Percentiles rank a stretch among this genome's conserved stretches.
Evolutionary conservation across 2,329 filamentous ascomycete genomes (phyloP).

Genomic region (Fusarium nodosum): DNA sequence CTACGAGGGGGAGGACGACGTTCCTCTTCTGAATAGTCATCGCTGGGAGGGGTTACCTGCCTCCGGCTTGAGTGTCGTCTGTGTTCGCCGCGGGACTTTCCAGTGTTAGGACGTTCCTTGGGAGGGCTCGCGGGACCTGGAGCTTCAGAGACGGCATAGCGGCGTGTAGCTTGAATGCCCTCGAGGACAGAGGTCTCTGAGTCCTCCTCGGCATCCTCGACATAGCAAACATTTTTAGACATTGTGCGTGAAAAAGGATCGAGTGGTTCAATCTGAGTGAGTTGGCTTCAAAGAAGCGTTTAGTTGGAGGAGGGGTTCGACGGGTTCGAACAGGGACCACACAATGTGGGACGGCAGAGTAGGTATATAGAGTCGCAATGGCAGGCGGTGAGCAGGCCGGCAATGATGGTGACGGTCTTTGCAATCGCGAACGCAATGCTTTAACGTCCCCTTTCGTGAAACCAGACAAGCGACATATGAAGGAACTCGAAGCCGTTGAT

Average conservation of each 20-base stretch:
- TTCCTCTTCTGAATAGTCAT: slow-evolving; percentile 59
- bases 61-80: slow-evolving; percentile 52
- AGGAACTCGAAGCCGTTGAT: slow-evolving; percentile 24
- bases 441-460: slow-evolving; percentile 46
- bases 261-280: slow-evolving; percentile 41
- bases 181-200: slow-evolving; percentile 59
- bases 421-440: slow-evolving; percentile 45
- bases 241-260: slow-evolving; percentile 54
- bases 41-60: slow-evolving; percentile 54
- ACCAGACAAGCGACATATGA: slow-evolving; percentile 45
- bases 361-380: slow-evolving; percentile 43
- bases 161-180: slow-evolving; percentile 57
- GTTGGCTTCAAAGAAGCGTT: slow-evolving; percentile 43
- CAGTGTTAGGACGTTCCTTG: slow-evolving; percentile 66
- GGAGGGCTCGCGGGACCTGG: slow-evolving; percentile 58
- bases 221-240: slow-evolving; percentile 60
- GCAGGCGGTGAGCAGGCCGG: slow-evolving; percentile 41
- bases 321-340: slow-evolving; percentile 49
- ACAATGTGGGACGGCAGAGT: slow-evolving; percentile 49
- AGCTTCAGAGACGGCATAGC: slow-evolving; percentile 64
- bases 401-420: slow-evolving; percentile 24
- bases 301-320: slow-evolving; percentile 43
- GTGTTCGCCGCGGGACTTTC: slow-evolving; percentile 62
- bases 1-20: slow-evolving; percentile 54
- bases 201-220: slow-evolving; percentile 68